Conservation (phyloP, 306 rosid species). For the Ammopiptanthus mongolicus region DNA sequence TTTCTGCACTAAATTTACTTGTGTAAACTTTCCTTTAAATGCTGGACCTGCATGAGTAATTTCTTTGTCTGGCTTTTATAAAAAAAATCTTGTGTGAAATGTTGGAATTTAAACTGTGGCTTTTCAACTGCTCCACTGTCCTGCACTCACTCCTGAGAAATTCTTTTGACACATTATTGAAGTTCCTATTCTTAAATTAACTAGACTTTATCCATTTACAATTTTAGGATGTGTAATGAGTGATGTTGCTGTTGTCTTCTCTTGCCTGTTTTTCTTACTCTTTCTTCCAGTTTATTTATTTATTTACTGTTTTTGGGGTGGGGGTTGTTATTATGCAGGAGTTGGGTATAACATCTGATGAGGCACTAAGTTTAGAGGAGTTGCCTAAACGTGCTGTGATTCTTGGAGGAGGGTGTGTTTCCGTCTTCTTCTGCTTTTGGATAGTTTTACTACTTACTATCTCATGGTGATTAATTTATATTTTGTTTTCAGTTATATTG, state of each 20-base stretch:
- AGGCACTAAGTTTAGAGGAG: constrained; percentile 95
- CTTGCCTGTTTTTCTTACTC: background rate
- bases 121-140: background rate
- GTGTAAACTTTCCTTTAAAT: background rate
- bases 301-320: background rate
- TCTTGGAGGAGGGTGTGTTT: constrained; percentile 90
- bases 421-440: constrained; percentile 11
- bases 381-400: constrained; percentile 77
- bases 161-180: background rate
- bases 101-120: background rate
- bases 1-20: background rate
- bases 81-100: background rate
- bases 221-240: background rate
- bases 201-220: background rate
- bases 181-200: background rate
- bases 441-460: constrained; percentile 10
- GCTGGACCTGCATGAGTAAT: background rate
- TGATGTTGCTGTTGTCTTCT: background rate
- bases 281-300: background rate
- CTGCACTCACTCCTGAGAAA: background rate
- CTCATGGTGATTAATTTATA: constrained; percentile 3
- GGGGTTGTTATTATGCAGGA: constrained; percentile 44
- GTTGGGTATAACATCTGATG: constrained; percentile 88
- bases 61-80: background rate
- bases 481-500: constrained; percentile 65